These are phyloP conservation scores for Xerophyta viscosa DNA, from an alignment of 106 monocot species.

Conservation along the genomic window DNA sequence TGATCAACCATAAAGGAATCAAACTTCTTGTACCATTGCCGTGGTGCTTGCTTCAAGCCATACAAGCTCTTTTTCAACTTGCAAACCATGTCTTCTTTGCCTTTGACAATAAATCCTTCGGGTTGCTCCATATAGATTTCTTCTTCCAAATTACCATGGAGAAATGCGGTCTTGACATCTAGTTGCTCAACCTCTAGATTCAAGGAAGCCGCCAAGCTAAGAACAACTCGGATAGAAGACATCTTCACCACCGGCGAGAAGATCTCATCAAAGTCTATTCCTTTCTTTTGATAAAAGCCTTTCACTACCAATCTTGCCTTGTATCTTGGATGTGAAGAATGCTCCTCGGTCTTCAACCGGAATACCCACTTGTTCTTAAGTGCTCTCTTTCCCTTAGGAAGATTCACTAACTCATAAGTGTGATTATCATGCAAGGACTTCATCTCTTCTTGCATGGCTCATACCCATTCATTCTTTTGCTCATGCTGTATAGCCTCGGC, in stretches of 20 bases:
- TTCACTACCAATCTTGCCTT: background rate
- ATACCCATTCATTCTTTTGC: background rate
- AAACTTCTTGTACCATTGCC: constrained; percentile 10
- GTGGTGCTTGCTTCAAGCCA: constrained; percentile 8
- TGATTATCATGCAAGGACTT: background rate
- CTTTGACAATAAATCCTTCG: background rate
- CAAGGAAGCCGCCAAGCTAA: background rate
- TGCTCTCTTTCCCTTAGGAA: background rate
- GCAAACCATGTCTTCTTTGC: constrained; percentile 8
- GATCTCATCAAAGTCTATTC: background rate
- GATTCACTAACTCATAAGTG: background rate
- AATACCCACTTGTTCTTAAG: background rate
- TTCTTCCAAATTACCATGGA: background rate
- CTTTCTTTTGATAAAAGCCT: background rate
- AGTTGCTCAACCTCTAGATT: background rate
- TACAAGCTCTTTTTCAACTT: constrained; percentile 9
- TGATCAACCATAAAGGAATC: background rate
- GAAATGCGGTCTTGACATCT: background rate
- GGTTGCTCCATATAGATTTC: background rate
- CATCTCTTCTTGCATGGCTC: constrained; percentile 1
- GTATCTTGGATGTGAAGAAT: background rate
- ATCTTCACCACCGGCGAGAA: background rate
- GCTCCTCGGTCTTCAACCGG: background rate
- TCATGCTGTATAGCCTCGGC: background rate
- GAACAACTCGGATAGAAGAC: background rate